Conservation (phyloP, 805 yeast genomes). For the Isabelozyma gotoi region DNA sequence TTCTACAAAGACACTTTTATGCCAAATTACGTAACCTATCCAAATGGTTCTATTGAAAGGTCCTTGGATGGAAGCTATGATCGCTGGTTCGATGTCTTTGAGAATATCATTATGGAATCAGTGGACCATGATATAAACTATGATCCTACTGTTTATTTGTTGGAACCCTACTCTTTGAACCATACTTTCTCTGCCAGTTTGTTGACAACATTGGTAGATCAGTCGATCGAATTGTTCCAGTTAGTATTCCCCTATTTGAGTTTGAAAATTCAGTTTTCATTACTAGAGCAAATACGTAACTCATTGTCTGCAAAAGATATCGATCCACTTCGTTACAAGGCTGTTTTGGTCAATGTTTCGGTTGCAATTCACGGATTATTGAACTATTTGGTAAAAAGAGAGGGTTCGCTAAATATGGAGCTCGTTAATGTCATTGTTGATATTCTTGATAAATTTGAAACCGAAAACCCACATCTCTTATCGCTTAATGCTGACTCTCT, state of each 20-base stretch:
- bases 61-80: slow-evolving; percentile 18
- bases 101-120: slow-evolving; percentile 17
- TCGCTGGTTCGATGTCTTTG: slow-evolving; percentile 35
- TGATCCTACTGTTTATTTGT: slow-evolving; percentile 30
- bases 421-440: slow-evolving; percentile 50
- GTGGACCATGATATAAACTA: slow-evolving; percentile 27
- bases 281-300: slow-evolving; percentile 76
- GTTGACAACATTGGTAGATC: slow-evolving; percentile 56
- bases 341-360: slow-evolving; percentile 60
- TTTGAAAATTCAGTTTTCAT: slow-evolving; percentile 77
- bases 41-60: slow-evolving; percentile 26
- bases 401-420: slow-evolving; percentile 22
- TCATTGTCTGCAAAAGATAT: slow-evolving; percentile 36
- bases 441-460: slow-evolving; percentile 44
- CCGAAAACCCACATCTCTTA: slow-evolving; percentile 40
- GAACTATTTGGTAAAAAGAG: slow-evolving; percentile 16
- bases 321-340: slow-evolving; percentile 37
- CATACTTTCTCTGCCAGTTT: slow-evolving; percentile 26
- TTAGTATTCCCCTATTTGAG: slow-evolving; percentile 69
- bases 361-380: slow-evolving; percentile 61
- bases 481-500: slow-evolving; percentile 54
- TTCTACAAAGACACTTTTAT: slow-evolving; percentile 11
- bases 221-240: slow-evolving; percentile 75
- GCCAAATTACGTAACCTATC: slow-evolving; percentile 8
- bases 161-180: slow-evolving; percentile 22